phyloP scores from a whole-genome alignment of 2,329 filamentous ascomycete genomes.

The Monosporascus sp. region DNA sequence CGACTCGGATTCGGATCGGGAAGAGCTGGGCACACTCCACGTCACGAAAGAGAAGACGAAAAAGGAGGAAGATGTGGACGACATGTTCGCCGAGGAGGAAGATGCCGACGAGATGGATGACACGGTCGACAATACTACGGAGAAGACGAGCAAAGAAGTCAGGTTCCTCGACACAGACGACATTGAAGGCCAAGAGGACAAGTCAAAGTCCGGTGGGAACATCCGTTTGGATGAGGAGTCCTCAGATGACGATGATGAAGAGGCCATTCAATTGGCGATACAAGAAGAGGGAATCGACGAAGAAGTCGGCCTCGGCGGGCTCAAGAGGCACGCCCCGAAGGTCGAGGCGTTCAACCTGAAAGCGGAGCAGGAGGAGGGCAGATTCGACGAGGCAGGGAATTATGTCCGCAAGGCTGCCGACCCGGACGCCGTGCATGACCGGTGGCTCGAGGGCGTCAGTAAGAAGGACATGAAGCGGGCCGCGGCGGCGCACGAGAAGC shows the following conservation, averaged over 20 bases:
- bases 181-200: constrained; percentile 75
- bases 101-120: constrained; percentile 52
- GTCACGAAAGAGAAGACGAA: constrained; percentile 27
- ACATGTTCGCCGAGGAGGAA: constrained; percentile 79
- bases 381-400: constrained; percentile 87
- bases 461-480: constrained; percentile 92
- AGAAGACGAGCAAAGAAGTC: constrained; percentile 61
- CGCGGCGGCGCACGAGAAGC: constrained; percentile 78
- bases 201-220: constrained; percentile 69
- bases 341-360: constrained; percentile 96
- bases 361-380: constrained; percentile 83
- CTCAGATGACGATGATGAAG: constrained; percentile 56
- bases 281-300: constrained; percentile 76
- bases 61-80: constrained; percentile 58
- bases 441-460: constrained; percentile 85
- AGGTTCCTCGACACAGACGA: constrained; percentile 52
- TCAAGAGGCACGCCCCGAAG: constrained; percentile 90
- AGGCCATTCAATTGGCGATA: constrained; percentile 70
- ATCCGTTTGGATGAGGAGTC: constrained; percentile 56
- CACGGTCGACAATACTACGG: constrained; percentile 39
- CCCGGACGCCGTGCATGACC: constrained; percentile 84
- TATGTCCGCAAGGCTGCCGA: constrained; percentile 86
- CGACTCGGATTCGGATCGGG: constrained; percentile 88
- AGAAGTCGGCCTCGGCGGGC: constrained; percentile 82
- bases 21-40: constrained; percentile 42